A percentile compares a stretch with the other conserved stretches of the same genome.
Conservation (phyloP, 2,329 filamentous ascomycete species). For the Epichloe baconii region DNA sequence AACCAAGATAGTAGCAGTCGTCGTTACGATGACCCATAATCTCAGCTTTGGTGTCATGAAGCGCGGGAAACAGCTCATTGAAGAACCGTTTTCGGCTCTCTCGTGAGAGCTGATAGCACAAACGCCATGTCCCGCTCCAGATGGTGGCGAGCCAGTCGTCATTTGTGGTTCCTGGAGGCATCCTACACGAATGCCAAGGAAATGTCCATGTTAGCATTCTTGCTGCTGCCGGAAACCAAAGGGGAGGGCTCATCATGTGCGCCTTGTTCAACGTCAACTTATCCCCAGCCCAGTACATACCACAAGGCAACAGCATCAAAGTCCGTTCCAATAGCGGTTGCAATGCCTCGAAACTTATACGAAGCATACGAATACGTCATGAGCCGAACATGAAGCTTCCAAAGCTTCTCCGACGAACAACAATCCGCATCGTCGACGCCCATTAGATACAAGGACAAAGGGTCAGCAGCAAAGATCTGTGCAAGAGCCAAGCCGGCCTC, state of each 20-base stretch:
- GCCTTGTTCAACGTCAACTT: no score
- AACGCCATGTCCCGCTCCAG: conserved; percentile 64
- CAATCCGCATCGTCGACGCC: conserved; percentile 53
- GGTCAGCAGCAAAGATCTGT: conserved; percentile 64
- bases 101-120: conserved; percentile 58
- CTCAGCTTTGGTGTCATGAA: conserved; percentile 58
- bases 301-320: conserved; percentile 70
- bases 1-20: conserved; percentile 70
- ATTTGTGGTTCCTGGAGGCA: conserved; percentile 60
- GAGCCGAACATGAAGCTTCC: conserved; percentile 64
- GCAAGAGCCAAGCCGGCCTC: conserved; percentile 60
- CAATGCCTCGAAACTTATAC: conserved; percentile 61
- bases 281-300: conserved; percentile 25
- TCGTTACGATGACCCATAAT: conserved; percentile 54
- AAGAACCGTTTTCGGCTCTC: conserved; percentile 68
- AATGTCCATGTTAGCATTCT: background rate
- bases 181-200: conserved; percentile 33
- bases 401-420: conserved; percentile 54
- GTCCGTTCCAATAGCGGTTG: conserved; percentile 60
- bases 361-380: conserved; percentile 67
- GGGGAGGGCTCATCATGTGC: no score
- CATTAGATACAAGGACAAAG: conserved; percentile 62
- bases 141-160: conserved; percentile 61
- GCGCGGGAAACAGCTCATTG: conserved; percentile 59
- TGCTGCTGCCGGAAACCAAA: background rate